Conservation (phyloP, 768 basidiomycete species). For the Leccinum broughii region DNA sequence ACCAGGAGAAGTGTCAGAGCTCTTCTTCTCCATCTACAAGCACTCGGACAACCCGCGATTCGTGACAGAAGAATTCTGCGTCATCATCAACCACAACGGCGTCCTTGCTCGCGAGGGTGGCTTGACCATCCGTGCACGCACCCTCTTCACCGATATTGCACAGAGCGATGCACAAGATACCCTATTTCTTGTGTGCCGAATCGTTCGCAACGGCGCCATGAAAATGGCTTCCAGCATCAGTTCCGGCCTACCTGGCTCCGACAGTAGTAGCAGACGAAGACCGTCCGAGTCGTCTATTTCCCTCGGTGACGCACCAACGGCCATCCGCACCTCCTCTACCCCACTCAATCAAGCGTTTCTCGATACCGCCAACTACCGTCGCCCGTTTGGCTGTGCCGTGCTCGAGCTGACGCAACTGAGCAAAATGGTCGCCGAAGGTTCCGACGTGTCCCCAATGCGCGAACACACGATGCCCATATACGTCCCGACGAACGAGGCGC, state of each 20-base stretch:
- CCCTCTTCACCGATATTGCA: slow-evolving; percentile 89
- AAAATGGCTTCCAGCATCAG: slow-evolving; percentile 65
- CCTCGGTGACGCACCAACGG: slow-evolving; percentile 36
- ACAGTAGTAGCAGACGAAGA: slow-evolving; percentile 46
- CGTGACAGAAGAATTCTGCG: slow-evolving; percentile 92
- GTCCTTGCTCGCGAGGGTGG: slow-evolving; percentile 78
- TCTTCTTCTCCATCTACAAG: slow-evolving; percentile 92
- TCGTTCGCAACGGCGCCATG: slow-evolving; percentile 84
- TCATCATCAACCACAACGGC: slow-evolving; percentile 89
- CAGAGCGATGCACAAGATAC: slow-evolving; percentile 82
- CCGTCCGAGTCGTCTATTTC: slow-evolving; percentile 53
- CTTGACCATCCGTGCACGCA: slow-evolving; percentile 60
- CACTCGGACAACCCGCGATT: slow-evolving; percentile 74
- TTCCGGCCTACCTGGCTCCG: slow-evolving; percentile 41
- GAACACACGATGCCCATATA: slow-evolving; percentile 91
- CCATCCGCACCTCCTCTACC: slow-evolving; percentile 14
- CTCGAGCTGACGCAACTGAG: slow-evolving; percentile 78
- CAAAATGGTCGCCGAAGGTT: slow-evolving; percentile 63
- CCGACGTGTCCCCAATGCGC: slow-evolving; percentile 60
- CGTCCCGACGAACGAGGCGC: slow-evolving; percentile 75
- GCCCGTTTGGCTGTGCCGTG: slow-evolving; percentile 96
- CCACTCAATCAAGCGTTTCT: slow-evolving; percentile 29
- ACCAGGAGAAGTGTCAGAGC: slow-evolving; percentile 77
- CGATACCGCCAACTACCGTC: slow-evolving; percentile 59
- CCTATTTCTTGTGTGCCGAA: slow-evolving; percentile 86